These are phyloP conservation scores for Leccinum truebloodii DNA, from an alignment of 768 basidiomycete species.

Conservation along the genomic window DNA sequence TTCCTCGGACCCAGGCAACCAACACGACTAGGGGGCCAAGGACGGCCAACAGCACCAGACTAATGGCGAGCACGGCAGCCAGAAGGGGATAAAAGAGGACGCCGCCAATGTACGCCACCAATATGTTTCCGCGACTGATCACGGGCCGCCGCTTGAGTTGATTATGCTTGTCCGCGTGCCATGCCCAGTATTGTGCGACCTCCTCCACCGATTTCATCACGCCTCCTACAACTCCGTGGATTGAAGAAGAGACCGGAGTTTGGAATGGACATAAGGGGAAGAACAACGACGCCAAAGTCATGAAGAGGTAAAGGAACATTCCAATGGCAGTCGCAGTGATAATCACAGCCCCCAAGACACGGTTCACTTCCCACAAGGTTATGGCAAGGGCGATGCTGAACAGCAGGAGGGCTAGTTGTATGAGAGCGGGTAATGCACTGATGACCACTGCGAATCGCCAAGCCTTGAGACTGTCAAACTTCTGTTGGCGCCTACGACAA, in stretches of 20 bases:
- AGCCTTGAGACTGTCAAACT: conserved; percentile 16
- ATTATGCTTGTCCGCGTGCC: not conserved
- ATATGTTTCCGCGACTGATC: not conserved
- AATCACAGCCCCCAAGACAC: conserved; percentile 10
- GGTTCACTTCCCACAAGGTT: conserved; percentile 16
- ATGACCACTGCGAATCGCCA: conserved; percentile 21
- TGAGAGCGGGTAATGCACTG: conserved; percentile 15
- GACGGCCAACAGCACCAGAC: not conserved
- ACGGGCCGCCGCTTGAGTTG: conserved; percentile 2
- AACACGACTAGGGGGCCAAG: not conserved
- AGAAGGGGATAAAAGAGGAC: conserved; percentile 5
- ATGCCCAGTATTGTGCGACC: conserved; percentile 7
- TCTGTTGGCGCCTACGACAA: conserved; percentile 18
- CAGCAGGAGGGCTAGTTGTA: conserved; percentile 26
- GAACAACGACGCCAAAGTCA: conserved; percentile 18
- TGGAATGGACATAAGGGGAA: conserved; percentile 19
- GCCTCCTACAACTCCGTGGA: conserved; percentile 1
- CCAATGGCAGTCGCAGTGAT: conserved; percentile 13
- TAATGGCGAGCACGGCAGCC: not conserved
- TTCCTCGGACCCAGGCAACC: not conserved
- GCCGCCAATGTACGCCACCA: not conserved
- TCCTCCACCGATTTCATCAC: conserved; percentile 2
- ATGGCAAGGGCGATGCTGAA: conserved; percentile 19
- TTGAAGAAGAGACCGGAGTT: conserved; percentile 17
- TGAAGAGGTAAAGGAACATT: conserved; percentile 17